Evolutionary conservation across 2,329 filamentous ascomycete species (phyloP), one percentile per base, ranked within the genome.

Genomic region (Lecanicillium sp.): DNA sequence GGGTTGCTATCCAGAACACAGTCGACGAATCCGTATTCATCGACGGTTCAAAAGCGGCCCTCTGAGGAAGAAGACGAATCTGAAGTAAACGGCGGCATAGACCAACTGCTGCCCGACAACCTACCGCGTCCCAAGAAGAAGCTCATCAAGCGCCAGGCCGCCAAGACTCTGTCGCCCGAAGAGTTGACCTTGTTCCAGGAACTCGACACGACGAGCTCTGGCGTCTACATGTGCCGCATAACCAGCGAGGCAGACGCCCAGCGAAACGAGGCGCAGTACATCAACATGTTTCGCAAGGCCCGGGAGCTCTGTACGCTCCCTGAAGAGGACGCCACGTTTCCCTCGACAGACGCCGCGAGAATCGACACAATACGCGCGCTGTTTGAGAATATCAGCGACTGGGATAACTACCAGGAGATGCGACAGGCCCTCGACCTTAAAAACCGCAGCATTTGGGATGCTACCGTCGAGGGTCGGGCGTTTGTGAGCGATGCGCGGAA

Each of bases 381-480:
- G 35, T 41, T n/a, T 13, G 14, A 17, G 3, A 35, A 34, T 14
- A 27, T 41, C 25, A 37, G 39, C 29, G 39, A 41, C 15, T 41
- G 39, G 39, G 11, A 14, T 5, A 18, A 41, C 28, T 41, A 41
- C 18, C 3, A 12, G 4, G 39, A 41, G 14, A 37, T 41, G 34
- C 17, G 5, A 20, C 36, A 41, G 34, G 28, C 29, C 10, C 29
- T 37, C 7, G 32, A 40, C 34, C 13, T 14, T 12, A 22, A 25
- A 18, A 18, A 14, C 19, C 29, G 36, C 18, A 10, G 27, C 9
- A 7, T 12, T 3, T 39, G 46, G 17, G 39, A 41, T 25, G 22
- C 22, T 25, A 6, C 6, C 11, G 22, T 25, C 22, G 22, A 25
- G 22, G 22, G 7, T 6, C 6, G 22, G 22, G 7, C 22, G 22